Evolutionary conservation across 2,329 filamentous ascomycete genomes (phyloP).

Genomic region (Tolypocladium ovalisporum): DNA sequence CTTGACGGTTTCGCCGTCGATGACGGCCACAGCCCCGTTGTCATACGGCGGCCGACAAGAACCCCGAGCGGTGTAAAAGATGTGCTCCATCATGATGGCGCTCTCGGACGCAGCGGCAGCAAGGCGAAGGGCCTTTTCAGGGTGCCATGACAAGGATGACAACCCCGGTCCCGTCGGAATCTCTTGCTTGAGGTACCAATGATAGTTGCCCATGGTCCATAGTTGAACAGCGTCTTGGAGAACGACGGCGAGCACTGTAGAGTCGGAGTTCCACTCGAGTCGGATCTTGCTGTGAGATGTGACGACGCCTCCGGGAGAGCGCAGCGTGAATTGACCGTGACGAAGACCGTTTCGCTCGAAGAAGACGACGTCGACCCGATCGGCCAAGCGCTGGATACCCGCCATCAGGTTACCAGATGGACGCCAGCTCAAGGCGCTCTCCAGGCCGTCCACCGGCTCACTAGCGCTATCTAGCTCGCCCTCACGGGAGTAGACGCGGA

Average conservation of each 20-base stretch:
- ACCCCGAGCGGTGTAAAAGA: constrained; percentile 57
- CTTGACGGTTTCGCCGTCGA: constrained; percentile 72
- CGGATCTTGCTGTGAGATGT: constrained; percentile 46
- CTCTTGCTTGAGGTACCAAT: constrained; percentile 96
- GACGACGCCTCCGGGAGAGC: constrained; percentile 47
- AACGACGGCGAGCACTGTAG: constrained; percentile 76
- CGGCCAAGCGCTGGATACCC: constrained; percentile 62
- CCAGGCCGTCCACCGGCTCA: constrained; percentile 89
- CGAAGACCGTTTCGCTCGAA: constrained; percentile 95
- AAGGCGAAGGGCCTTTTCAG: constrained; percentile 68
- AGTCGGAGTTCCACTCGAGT: constrained; percentile 85
- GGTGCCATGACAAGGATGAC: constrained; percentile 59
- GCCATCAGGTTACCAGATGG: constrained; percentile 85
- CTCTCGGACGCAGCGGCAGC: constrained; percentile 39
- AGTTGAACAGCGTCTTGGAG: constrained; percentile 70
- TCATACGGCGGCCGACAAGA: constrained; percentile 63
- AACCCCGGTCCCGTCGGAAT: constrained; percentile 35
- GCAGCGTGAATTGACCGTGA: constrained; percentile 87
- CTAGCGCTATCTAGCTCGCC: constrained; percentile 86
- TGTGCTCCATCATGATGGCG: constrained; percentile 53
- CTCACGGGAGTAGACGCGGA: constrained; percentile 84
- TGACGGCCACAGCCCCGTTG: constrained; percentile 67
- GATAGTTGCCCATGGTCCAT: constrained; percentile 96
- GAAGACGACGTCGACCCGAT: constrained; percentile 74
- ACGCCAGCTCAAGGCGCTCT: constrained; percentile 79